Conservation (phyloP, 441 rosid species). For the Omphalea diandra region DNA sequence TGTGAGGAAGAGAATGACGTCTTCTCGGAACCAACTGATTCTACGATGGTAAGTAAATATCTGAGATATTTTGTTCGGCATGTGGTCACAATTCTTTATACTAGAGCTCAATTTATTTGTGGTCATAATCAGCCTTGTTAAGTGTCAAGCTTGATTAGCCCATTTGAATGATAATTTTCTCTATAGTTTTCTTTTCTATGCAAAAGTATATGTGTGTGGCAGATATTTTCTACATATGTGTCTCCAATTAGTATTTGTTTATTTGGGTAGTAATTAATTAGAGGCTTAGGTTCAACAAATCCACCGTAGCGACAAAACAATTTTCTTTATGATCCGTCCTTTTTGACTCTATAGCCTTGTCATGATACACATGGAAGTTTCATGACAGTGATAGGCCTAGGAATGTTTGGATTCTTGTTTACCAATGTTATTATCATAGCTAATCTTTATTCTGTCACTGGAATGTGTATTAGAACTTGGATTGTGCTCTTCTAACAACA, state of each 20-base stretch:
- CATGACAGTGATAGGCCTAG: not conserved
- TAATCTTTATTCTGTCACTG: constrained; percentile 6
- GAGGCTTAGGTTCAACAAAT: constrained; percentile 20
- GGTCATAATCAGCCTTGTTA: too few relatives aligned
- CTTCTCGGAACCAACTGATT: constrained; percentile 21
- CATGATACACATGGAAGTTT: too few relatives aligned
- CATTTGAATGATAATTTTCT: not conserved
- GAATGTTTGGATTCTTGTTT: constrained; percentile 14
- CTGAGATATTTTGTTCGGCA: too few relatives aligned
- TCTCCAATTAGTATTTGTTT: constrained; percentile 1
- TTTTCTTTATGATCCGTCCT: not conserved
- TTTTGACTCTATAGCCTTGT: constrained; percentile 7
- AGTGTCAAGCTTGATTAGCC: not conserved
- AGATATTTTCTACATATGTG: constrained; percentile 17
- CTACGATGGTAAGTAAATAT: constrained; percentile 49
- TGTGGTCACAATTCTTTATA: too few relatives aligned
- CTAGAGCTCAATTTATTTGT: too few relatives aligned
- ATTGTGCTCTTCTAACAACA: too few relatives aligned
- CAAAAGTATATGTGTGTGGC: not conserved
- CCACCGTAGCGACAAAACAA: constrained; percentile 10
- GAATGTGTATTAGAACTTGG: too few relatives aligned
- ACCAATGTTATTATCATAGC: not conserved
- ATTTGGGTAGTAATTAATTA: constrained; percentile 1
- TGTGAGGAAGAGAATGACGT: constrained; percentile 26
- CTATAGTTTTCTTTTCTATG: not conserved